Percentiles rank a stretch among this genome's conserved stretches.
Conservation (phyloP, 2,329 filamentous ascomycete species). For the Torrubiellomyces zombiae region DNA sequence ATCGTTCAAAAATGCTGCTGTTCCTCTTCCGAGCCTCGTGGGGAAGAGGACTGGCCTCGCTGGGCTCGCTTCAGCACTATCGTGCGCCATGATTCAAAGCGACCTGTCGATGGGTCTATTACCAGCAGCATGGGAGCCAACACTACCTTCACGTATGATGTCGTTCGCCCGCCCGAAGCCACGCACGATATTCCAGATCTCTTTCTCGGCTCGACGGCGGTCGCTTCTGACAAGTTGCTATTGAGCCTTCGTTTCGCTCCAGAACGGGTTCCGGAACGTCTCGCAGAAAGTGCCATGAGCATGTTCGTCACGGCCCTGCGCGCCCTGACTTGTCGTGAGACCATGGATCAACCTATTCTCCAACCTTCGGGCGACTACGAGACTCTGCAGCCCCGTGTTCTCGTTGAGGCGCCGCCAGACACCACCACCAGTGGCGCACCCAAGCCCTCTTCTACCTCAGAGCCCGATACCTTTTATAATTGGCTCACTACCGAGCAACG, state of each 20-base stretch:
- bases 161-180: conserved; percentile 22
- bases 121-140: conserved; percentile 28
- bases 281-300: conserved; percentile 27
- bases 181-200: conserved; percentile 27
- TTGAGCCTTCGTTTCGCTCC: conserved; percentile 29
- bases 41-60: conserved; percentile 35
- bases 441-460: too few relatives aligned
- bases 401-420: conserved; percentile 14
- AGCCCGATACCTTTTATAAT: conserved; percentile 3
- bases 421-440: conserved; percentile 1
- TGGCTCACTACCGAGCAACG: conserved; percentile 23
- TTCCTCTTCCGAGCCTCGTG: too few relatives aligned
- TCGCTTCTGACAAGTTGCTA: conserved; percentile 19
- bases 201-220: conserved; percentile 24
- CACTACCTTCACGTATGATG: conserved; percentile 26
- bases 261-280: conserved; percentile 21
- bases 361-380: conserved; percentile 24
- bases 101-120: conserved; percentile 17
- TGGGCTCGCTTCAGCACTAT: conserved; percentile 38
- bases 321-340: conserved; percentile 26
- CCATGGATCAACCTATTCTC: conserved; percentile 27
- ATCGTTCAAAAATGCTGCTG: conserved; percentile 35
- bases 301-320: conserved; percentile 28
- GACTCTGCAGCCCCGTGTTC: conserved; percentile 22
- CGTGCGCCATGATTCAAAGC: conserved; percentile 28